phyloP scores from a whole-genome alignment of 805 yeast genomes.

The Saturnispora silvae region DNA sequence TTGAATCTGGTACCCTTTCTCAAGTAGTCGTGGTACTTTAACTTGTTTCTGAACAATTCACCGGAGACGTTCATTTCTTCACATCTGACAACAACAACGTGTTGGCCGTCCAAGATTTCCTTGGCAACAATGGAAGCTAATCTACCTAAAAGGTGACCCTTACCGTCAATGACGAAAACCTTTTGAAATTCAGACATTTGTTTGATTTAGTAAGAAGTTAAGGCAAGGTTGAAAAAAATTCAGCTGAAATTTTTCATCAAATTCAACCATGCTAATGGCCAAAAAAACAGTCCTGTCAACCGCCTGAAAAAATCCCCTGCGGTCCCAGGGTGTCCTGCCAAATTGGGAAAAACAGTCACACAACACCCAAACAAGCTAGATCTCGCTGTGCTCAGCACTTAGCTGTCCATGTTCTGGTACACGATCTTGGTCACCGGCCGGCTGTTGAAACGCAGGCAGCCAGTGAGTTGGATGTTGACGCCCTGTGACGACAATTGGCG shows the following conservation, averaged over 20 bases:
- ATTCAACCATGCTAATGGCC: too few relatives aligned
- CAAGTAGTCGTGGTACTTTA: conserved; percentile 99
- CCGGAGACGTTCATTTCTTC: conserved; percentile 98
- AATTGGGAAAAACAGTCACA: conserved; percentile 1
- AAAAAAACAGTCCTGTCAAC: too few relatives aligned
- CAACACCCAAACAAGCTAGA: not conserved
- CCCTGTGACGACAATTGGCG: too few relatives aligned
- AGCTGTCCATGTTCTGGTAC: not conserved
- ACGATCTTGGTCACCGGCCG: not conserved
- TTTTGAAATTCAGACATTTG: conserved; percentile 82
- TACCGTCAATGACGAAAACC: conserved; percentile 97
- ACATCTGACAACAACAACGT: conserved; percentile 93
- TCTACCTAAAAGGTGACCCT: conserved; percentile 99
- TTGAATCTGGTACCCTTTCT: conserved; percentile 98
- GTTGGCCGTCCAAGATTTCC: conserved; percentile 97
- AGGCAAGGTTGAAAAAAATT: not conserved
- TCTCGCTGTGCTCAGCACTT: too few relatives aligned
- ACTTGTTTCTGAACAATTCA: conserved; percentile 99
- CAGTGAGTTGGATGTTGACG: too few relatives aligned
- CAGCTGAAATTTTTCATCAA: not conserved
- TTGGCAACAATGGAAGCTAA: conserved; percentile 97
- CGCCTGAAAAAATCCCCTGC: not conserved
- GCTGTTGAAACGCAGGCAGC: too few relatives aligned
- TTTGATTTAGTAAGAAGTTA: conserved; percentile 13
- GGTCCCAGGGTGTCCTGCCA: not conserved